Base-by-base conservation (phyloP, 2,329 filamentous ascomycete genomes). In the Sarocladium strictum region DNA sequence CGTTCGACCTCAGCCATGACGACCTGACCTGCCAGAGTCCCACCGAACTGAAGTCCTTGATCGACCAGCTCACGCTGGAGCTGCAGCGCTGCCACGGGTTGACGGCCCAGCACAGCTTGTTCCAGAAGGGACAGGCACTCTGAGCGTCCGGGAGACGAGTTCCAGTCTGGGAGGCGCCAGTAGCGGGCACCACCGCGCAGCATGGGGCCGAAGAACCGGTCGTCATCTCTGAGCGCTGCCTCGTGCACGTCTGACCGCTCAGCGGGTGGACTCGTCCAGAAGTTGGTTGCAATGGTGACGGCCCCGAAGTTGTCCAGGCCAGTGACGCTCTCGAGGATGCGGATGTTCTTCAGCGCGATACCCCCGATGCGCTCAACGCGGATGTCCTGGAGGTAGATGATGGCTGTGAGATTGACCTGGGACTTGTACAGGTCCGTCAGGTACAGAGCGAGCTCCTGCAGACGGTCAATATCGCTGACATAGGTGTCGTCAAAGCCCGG, bases 401-500 rank as follows among this genome's bases (percentile, higher is more conserved):
- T 51, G 12, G 47, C 47, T 19, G 47, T 51, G 26, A 51, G 10
- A 26, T 35, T 32, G 24, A 51, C 10, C 6, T 33, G 10, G 11
- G 24, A 19, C 47, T 33, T 7, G 26, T 51, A 51, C 15, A 32
- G 14, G 11, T 51, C 24, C 12, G 26, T 51, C 47, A 51, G 26
- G 47, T 35, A 35, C 26, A 32, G 12, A 21, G 26, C 29, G 47
- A 29, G 7, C 29, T 32, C 29, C 21, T 51, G 47, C 24, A 51
- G 26, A 19, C 24, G 26, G 26, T 32, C 47, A 32, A 32, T 19
- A 26, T 51, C 47, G 47, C 47, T 35, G n/a, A 32, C 29, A 35
- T 51, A n/a, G 11, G 26, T 51, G 26, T 51, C 47, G 47, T 51
- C 47, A 21, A 51, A 51, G 19, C 47, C 47, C 4, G 47, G 47